Evolutionary conservation across 2,329 filamentous ascomycete genomes (phyloP).

Genomic region (Colletotrichum sp.): DNA sequence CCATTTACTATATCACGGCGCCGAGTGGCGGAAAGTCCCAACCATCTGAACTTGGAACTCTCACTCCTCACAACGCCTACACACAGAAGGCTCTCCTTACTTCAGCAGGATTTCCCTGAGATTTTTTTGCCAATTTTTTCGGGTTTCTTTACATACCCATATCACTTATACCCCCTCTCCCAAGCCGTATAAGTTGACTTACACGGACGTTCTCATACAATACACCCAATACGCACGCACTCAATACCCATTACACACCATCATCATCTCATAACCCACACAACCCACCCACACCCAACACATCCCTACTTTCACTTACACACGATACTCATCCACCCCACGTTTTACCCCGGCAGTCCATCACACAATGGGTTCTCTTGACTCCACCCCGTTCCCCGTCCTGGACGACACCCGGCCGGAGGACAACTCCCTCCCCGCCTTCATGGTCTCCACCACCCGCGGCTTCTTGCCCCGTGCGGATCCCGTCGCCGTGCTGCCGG

Average conservation of each 20-base stretch:
- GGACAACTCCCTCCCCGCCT: slow-evolving; percentile 70
- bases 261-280: slow-evolving; percentile 7
- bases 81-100: neutral
- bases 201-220: neutral
- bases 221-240: slow-evolving; percentile 5
- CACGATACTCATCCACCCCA: neutral
- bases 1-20: slow-evolving; percentile 52
- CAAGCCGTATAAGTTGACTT: slow-evolving; percentile 1
- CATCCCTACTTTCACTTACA: neutral
- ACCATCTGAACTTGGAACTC: slow-evolving; percentile 14
- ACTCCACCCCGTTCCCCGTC: slow-evolving; percentile 57
- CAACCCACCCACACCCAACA: neutral
- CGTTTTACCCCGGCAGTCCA: neutral
- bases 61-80: slow-evolving; percentile 7
- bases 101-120: neutral
- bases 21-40: slow-evolving; percentile 18
- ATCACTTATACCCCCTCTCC: neutral
- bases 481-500: slow-evolving; percentile 68
- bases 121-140: slow-evolving; percentile 9
- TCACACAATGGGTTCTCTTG: slow-evolving; percentile 45
- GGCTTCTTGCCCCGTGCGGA: slow-evolving; percentile 76
- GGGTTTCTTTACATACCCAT: neutral
- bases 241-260: neutral
- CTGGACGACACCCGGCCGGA: slow-evolving; percentile 67
- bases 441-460: slow-evolving; percentile 78